phyloP scores from a whole-genome alignment of 164 flowering plant genomes.

The Warburgia ugandensis region DNA sequence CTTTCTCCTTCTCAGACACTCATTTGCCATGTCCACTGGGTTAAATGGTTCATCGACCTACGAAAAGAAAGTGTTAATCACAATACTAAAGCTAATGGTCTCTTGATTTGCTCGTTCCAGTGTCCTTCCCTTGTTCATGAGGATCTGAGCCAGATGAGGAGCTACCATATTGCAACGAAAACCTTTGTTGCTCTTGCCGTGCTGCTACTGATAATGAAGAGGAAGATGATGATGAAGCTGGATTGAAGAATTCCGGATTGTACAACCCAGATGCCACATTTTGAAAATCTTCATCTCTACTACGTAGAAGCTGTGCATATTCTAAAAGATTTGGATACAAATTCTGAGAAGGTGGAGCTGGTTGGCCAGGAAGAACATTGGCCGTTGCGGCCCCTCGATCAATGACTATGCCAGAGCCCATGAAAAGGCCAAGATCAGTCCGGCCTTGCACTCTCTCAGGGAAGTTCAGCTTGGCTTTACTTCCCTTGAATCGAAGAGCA shows the following conservation, averaged over 20 bases:
- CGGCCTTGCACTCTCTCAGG: conserved; percentile 59
- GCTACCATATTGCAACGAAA: conserved; percentile 15
- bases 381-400: not conserved
- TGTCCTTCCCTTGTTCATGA: conserved; percentile 15
- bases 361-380: conserved; percentile 1
- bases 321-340: conserved; percentile 22
- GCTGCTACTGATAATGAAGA: conserved; percentile 13
- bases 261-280: conserved; percentile 12
- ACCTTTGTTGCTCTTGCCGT: conserved; percentile 9
- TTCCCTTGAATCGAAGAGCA: conserved; percentile 65
- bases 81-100: conserved; percentile 5
- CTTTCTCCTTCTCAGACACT: no score
- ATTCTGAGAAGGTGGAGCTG: conserved; percentile 5
- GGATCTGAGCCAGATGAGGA: conserved; percentile 18
- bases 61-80: no score
- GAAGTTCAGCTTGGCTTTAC: conserved; percentile 75
- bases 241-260: conserved; percentile 3
- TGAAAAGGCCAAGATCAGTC: conserved; percentile 21
- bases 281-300: conserved; percentile 18
- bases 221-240: conserved; percentile 12
- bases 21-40: no score
- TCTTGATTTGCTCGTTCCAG: conserved; percentile 3
- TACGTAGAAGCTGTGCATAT: conserved; percentile 24
- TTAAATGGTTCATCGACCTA: no score
- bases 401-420: no score